Base-by-base conservation (phyloP, 257 asterid genomes). In the Cynanchum wilfordii region DNA sequence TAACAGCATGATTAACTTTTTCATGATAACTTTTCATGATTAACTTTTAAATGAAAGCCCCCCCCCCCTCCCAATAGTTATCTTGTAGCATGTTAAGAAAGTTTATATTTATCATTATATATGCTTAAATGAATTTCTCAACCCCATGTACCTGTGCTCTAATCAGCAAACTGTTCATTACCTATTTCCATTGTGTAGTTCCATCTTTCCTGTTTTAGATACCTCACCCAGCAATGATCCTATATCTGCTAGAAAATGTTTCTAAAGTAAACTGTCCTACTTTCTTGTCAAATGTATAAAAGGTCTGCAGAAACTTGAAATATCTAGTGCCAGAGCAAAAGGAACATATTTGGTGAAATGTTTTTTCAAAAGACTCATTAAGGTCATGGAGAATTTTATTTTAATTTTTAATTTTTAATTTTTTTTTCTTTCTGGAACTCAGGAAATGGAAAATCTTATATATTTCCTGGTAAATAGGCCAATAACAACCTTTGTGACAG, bases 401-500 rank as follows among this genome's bases (percentile, higher is more conserved):
- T 30, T n/a, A n/a, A n/a, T n/a, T n/a, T n/a, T n/a, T n/a, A n/a
- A n/a, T n/a, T 30, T 30, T 30, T 30, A 33, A 33, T 0, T 33
- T 33, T 33, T 33, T 33, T 33, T 33, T 33, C 5, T 64, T 8
- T 36, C 49, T 38, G 27, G 49, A 20, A 29, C 24, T 42, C 1
- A 17, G 10, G 44, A 62, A 62, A 30, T 0, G 7, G 68, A 6
- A 63, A 19, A 19, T 15, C 20, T 65, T 51, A 42, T 55, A 59
- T 2, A 49, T 74, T 30, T 68, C 58, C 50, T 20, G 44, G 25
- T 30, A 69, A 69, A 29, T 19, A 69, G 9, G 47, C 57, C 71
- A 66, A 71, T 56, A 65, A 67, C 52, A 29, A 71, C 63, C 72
- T 49, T 29, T 42, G 49, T 74, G 40, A 60, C 76, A 70, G 50